Conservation (phyloP, 2,329 filamentous ascomycete genomes). For the Venturia nashicola region DNA sequence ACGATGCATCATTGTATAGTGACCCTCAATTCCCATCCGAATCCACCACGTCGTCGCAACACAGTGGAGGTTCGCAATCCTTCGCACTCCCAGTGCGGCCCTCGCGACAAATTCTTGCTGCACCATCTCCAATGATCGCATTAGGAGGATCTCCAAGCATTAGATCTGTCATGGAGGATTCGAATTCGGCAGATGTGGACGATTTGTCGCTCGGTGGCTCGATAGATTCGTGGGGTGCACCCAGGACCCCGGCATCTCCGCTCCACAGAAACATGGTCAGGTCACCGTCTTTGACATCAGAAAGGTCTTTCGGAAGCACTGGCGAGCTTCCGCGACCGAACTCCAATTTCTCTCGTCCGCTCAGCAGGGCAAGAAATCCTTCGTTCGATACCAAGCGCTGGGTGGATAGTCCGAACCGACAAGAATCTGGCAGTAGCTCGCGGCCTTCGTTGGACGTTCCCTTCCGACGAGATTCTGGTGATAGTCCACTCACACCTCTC, state of each 20-base stretch:
- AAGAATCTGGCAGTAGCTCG: slow-evolving; percentile 22
- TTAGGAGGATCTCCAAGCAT: slow-evolving; percentile 28
- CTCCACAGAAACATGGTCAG: slow-evolving; percentile 55
- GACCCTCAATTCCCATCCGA: slow-evolving; percentile 15
- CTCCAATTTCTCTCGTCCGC: slow-evolving; percentile 87
- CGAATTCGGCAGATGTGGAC: slow-evolving; percentile 59
- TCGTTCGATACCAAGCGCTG: slow-evolving; percentile 26
- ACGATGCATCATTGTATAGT: slow-evolving; percentile 24
- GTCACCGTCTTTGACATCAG: slow-evolving; percentile 76
- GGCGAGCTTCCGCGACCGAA: slow-evolving; percentile 53
- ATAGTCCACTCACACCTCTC: slow-evolving; percentile 53
- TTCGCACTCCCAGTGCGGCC: background rate
- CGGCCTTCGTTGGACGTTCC: slow-evolving; percentile 38
- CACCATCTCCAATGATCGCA: slow-evolving; percentile 16
- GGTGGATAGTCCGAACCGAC: slow-evolving; percentile 20
- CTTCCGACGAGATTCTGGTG: slow-evolving; percentile 50
- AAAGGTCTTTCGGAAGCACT: slow-evolving; percentile 52
- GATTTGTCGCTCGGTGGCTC: slow-evolving; percentile 42
- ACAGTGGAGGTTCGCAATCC: background rate
- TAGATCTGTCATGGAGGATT: slow-evolving; percentile 23
- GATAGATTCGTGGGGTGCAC: slow-evolving; percentile 52
- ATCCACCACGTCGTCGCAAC: background rate
- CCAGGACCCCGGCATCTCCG: slow-evolving; percentile 63
- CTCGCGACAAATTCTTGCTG: slow-evolving; percentile 22
- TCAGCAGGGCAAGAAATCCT: slow-evolving; percentile 60